phyloP scores from a whole-genome alignment of 805 yeast genomes.

The Wickerhamiella parazyma region DNA sequence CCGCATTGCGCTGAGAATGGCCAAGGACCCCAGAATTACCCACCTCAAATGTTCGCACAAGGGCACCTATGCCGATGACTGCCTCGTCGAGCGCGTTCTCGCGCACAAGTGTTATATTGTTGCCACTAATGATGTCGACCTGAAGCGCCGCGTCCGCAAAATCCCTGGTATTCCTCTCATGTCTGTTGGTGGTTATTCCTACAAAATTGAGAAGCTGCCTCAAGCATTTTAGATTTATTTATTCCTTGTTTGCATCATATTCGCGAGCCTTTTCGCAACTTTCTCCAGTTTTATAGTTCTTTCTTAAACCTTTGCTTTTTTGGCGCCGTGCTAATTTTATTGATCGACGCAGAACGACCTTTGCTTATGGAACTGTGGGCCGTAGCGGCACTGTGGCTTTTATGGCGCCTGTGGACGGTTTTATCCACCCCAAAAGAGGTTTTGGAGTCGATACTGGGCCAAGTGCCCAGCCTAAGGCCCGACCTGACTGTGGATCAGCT shows the following conservation, averaged over 20 bases:
- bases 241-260: background rate
- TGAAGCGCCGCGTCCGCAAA: constrained; percentile 85
- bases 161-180: constrained; percentile 94
- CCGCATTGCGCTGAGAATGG: constrained; percentile 82
- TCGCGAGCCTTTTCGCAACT: no score
- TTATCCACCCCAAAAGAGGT: constrained; percentile 3
- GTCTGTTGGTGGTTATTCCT: constrained; percentile 91
- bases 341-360: no score
- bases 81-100: constrained; percentile 80
- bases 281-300: no score
- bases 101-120: constrained; percentile 96
- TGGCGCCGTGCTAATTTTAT: no score
- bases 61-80: constrained; percentile 98
- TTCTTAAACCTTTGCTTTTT: no score
- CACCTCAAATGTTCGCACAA: constrained; percentile 81
- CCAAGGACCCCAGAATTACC: constrained; percentile 84
- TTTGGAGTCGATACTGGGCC: constrained; percentile 1
- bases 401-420: constrained; percentile 8
- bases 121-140: constrained; percentile 93
- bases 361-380: constrained; percentile 9
- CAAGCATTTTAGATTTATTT: constrained; percentile 40
- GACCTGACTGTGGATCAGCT: constrained; percentile 7
- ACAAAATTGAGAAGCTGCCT: constrained; percentile 88
- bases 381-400: constrained; percentile 3
- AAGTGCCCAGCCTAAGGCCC: background rate